A percentile compares a stretch with the other conserved stretches of the same genome.
Conservation (phyloP, 129 eudicot genomes). For the Pittosporum tobira region DNA sequence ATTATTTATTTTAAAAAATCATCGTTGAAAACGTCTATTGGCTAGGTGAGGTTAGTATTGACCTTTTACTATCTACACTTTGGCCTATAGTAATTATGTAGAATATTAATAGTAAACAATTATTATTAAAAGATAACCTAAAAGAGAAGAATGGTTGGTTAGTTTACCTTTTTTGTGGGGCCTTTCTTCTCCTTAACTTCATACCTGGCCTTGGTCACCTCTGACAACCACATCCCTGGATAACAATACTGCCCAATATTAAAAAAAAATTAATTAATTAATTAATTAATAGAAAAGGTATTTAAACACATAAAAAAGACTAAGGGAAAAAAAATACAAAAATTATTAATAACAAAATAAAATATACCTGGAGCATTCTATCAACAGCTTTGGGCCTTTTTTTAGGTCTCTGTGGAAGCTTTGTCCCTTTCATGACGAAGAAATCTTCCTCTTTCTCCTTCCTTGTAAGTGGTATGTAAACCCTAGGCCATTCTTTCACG, state of each 20-base stretch:
- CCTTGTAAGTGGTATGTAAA: constrained; percentile 20
- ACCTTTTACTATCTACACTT: neutral
- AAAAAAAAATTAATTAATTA: neutral
- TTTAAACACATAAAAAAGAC: neutral
- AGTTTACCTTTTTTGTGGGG: constrained; percentile 22
- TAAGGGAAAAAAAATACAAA: neutral
- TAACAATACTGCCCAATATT: constrained; percentile 24
- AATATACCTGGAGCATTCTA: constrained; percentile 29
- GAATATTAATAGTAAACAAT: neutral
- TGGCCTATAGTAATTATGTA: neutral
- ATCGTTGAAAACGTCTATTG: neutral
- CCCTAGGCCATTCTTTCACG: constrained; percentile 31
- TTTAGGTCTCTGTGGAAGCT: constrained; percentile 37
- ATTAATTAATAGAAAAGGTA: neutral
- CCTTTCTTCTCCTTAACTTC: constrained; percentile 34
- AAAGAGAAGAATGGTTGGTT: neutral
- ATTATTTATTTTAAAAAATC: too few species aligned
- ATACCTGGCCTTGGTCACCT: constrained; percentile 25
- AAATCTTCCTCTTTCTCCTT: constrained; percentile 39
- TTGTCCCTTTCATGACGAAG: constrained; percentile 31
- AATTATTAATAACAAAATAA: neutral
- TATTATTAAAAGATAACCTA: neutral
- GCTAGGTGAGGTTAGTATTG: neutral
- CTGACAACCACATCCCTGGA: constrained; percentile 32
- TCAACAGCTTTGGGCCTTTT: constrained; percentile 34